These are phyloP conservation scores for Microdochium trichocladiopsis DNA, from an alignment of 2,329 filamentous ascomycete genomes.

Conservation along the genomic window DNA sequence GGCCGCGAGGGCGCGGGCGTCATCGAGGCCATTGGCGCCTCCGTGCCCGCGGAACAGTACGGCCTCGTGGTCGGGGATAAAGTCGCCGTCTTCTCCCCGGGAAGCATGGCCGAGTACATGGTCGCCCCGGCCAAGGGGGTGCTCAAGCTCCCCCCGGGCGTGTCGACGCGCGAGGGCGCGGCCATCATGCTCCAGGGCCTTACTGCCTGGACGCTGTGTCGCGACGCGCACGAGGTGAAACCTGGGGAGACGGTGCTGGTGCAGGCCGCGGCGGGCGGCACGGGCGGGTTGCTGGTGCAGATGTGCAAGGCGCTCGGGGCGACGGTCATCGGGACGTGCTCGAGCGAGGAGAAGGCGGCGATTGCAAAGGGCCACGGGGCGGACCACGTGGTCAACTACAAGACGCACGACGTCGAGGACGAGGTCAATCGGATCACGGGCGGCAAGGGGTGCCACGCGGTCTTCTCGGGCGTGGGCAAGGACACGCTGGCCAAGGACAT, in stretches of 20 bases:
- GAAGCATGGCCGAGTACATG: background rate
- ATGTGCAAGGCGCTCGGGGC: conserved; percentile 4
- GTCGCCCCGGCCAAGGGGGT: background rate
- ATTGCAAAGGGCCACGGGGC: background rate
- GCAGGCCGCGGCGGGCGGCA: conserved; percentile 4
- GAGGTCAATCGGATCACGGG: background rate
- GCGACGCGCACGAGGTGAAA: conserved; percentile 1
- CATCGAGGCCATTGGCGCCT: background rate
- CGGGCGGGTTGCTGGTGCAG: conserved; percentile 2
- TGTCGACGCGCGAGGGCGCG: background rate
- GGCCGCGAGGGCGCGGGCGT: background rate
- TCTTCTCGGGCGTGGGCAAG: background rate
- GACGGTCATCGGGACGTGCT: conserved; percentile 1
- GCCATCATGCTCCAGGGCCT: background rate
- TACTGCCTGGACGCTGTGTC: background rate
- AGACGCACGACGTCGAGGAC: background rate
- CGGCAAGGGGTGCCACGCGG: background rate
- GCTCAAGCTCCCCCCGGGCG: background rate
- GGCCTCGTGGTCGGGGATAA: background rate
- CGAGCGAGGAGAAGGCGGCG: background rate
- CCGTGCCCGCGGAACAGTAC: background rate
- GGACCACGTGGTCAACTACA: background rate
- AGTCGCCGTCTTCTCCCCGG: background rate
- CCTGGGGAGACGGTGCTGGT: conserved; percentile 1
- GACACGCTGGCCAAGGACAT: conserved; percentile 36